Evolutionary conservation across 1,139 yeast species (phyloP).

Genomic region (Saccharomycopsis hybrid): DNA sequence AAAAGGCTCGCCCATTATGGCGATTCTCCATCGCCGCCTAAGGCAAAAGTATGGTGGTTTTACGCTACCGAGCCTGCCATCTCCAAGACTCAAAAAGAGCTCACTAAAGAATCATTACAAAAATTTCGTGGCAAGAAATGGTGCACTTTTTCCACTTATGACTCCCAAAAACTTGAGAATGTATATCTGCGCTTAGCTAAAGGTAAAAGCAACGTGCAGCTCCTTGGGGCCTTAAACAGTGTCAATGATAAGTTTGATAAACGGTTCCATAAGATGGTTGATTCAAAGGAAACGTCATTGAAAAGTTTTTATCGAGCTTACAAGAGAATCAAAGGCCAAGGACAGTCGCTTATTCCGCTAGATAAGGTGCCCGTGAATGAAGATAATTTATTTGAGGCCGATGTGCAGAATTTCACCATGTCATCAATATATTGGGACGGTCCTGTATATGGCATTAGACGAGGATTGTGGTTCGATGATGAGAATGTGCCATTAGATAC

Average conservation of each 20-base stretch:
- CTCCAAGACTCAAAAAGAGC: conserved; percentile 1
- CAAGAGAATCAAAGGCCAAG: neutral
- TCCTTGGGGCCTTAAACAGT: conserved; percentile 6
- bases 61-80: conserved; percentile 9
- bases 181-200: conserved; percentile 31
- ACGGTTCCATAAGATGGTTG: conserved; percentile 5
- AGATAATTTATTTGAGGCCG: conserved; percentile 67
- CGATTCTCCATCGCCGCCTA: neutral
- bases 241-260: conserved; percentile 9
- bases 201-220: conserved; percentile 4
- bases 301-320: conserved; percentile 2
- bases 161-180: conserved; percentile 54
- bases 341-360: conserved; percentile 13
- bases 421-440: conserved; percentile 87
- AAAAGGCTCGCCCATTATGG: too few species aligned
- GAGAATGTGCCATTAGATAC: conserved; percentile 55
- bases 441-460: conserved; percentile 71
- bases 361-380: conserved; percentile 60
- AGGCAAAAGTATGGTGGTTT: conserved; percentile 12
- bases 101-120: neutral
- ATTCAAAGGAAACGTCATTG: conserved; percentile 4
- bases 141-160: conserved; percentile 60
- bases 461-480: conserved; percentile 78
- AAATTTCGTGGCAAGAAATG: conserved; percentile 35
- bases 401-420: conserved; percentile 47